A percentile compares a stretch with the other conserved stretches of the same genome.
Evolutionary conservation across 1,284 basidiomycete genomes (phyloP).

Genomic region (Ustilago trichophora): DNA sequence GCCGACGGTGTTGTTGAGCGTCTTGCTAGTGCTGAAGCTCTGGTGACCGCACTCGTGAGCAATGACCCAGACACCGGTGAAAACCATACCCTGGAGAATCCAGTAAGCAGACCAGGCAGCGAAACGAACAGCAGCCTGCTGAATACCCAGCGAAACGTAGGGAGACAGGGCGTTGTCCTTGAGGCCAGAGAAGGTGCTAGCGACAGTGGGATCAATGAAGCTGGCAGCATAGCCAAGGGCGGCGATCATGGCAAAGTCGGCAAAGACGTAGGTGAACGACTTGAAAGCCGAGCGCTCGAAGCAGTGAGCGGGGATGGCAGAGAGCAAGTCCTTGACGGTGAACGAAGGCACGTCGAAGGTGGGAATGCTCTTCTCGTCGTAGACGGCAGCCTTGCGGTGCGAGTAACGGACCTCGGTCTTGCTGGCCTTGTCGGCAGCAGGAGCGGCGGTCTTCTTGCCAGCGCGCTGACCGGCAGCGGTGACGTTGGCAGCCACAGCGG

Average conservation of each 20-base stretch:
- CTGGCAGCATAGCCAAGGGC: constrained; percentile 77
- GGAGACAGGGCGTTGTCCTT: constrained; percentile 40
- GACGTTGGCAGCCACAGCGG: constrained; percentile 48
- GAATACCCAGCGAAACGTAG: constrained; percentile 73
- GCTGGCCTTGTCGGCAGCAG: constrained; percentile 28
- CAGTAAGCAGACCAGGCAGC: constrained; percentile 83
- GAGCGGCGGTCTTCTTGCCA: constrained; percentile 41
- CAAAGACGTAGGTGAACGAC: constrained; percentile 83
- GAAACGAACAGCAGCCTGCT: constrained; percentile 75
- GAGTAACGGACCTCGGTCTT: constrained; percentile 54
- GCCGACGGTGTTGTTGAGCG: constrained; percentile 90
- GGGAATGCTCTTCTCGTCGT: constrained; percentile 61
- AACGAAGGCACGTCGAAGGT: constrained; percentile 79
- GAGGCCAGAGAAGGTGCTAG: constrained; percentile 45
- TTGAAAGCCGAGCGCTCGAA: constrained; percentile 87
- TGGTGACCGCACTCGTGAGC: constrained; percentile 82
- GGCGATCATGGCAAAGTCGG: constrained; percentile 79
- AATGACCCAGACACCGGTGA: constrained; percentile 92
- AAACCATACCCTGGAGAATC: constrained; percentile 83
- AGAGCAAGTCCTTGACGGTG: constrained; percentile 84
- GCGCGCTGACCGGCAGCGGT: constrained; percentile 48
- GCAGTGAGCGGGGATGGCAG: constrained; percentile 88
- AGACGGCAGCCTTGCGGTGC: constrained; percentile 56
- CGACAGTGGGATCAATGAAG: constrained; percentile 72
- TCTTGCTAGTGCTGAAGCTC: constrained; percentile 93